Evolutionary conservation across 1,139 yeast species (phyloP), one percentile per base, ranked within the genome.

Genomic region (Geotrichum macrosporum): DNA sequence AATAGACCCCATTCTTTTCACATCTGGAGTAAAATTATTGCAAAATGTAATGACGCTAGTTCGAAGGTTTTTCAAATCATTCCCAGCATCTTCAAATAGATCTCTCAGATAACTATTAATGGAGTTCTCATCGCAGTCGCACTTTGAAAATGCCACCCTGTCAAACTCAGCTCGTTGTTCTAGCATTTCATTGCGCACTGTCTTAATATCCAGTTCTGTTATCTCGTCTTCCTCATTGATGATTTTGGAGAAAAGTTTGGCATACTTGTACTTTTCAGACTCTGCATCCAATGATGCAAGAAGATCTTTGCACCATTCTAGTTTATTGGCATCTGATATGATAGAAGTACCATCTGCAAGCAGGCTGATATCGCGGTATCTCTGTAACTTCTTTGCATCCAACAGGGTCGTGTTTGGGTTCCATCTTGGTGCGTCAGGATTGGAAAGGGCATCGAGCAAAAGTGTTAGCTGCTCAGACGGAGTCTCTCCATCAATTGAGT

Each of bases 111-210:
- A 52, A 5, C 24, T 21, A 13, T 31, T 35, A 16, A 54, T 47
- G 4, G 19, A 41, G 2, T 34, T 38, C 6, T 39, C 47, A 24
- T 47, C 42, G 6, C 34, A 39, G 9, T 35, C 26, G 12, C 21
- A 26, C n/a, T 47, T 41, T 29, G 42, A 31, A 33, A 54, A 54
- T 6, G 48, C 55, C 35, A 49, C n/a, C 8, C 38, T 10, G 30
- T 53, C 51, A 51, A 54, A 54, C 15, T 36, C 44, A 3, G 34
- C 24, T 3, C 42, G 48, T 31, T 52, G 56, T 8, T 49, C 50
- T 22, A 30, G 16, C 52, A 47, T 44, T 21, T 37, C 55, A 13
- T 47, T 39, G n/a, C 53, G 40, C 3, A 40, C 24, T 3, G 30
- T 43, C 2, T 19, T 20, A n/a, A 38, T 26, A 2, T 29, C 15